These are phyloP conservation scores for Oligophagozyma castellii DNA, from an alignment of 1,139 yeast genomes.

Conservation along the genomic window DNA sequence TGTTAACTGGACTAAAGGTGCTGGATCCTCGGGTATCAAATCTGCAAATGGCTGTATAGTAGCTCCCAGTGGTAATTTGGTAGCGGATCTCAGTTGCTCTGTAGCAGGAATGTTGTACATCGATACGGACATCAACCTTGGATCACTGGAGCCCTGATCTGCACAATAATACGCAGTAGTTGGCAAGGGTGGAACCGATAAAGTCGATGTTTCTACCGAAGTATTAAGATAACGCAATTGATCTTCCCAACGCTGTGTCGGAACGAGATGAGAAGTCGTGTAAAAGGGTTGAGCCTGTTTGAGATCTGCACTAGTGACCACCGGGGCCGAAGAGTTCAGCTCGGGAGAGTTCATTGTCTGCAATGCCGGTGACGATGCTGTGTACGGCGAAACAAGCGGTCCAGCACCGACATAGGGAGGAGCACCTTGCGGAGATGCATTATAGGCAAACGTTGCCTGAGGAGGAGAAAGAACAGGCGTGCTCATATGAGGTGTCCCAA, in stretches of 20 bases:
- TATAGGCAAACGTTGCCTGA: slow-evolving; percentile 3
- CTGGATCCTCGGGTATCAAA: slow-evolving; percentile 29
- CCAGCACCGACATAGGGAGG: slow-evolving; percentile 1
- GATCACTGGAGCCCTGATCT: slow-evolving; percentile 79
- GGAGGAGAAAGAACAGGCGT: too few species aligned
- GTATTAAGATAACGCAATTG: slow-evolving; percentile 36
- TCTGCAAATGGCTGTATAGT: slow-evolving; percentile 79
- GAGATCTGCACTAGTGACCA: background rate
- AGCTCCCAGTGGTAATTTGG: slow-evolving; percentile 73
- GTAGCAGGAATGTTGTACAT: slow-evolving; percentile 76
- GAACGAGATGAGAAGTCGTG: slow-evolving; percentile 32
- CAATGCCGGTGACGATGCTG: slow-evolving; percentile 4
- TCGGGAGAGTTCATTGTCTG: slow-evolving; percentile 4
- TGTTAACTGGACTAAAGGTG: slow-evolving; percentile 2
- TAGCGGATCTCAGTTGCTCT: slow-evolving; percentile 53
- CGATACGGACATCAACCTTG: slow-evolving; percentile 64
- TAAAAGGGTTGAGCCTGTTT: slow-evolving; percentile 2
- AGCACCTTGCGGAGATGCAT: slow-evolving; percentile 2
- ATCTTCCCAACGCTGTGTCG: slow-evolving; percentile 40
- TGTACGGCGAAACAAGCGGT: background rate
- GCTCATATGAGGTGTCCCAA: background rate
- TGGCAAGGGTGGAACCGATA: slow-evolving; percentile 71
- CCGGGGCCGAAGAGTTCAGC: slow-evolving; percentile 2
- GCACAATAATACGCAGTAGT: slow-evolving; percentile 55
- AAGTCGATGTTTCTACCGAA: slow-evolving; percentile 55